Percentiles rank a stretch among this genome's conserved stretches.
These are phyloP conservation scores for Stromatinia cepivora DNA, from an alignment of 2,329 filamentous ascomycete species.

Conservation along the genomic window DNA sequence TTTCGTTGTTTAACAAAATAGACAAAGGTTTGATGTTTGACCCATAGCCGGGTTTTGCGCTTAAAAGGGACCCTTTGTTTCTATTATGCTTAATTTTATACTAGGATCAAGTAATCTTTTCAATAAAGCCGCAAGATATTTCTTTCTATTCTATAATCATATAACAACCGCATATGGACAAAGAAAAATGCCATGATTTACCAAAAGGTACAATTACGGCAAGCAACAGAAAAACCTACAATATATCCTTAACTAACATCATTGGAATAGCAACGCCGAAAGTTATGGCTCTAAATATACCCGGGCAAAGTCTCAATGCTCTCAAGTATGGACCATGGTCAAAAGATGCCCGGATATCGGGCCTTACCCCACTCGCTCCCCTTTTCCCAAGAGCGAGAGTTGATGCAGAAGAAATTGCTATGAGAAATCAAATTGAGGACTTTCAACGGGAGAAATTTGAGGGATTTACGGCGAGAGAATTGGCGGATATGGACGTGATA, in stretches of 20 bases:
- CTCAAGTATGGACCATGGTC: constrained; percentile 13
- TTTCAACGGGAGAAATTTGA: constrained; percentile 22
- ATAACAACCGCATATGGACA: background rate
- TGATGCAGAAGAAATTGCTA: background rate
- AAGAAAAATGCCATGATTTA: background rate
- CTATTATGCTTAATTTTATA: background rate
- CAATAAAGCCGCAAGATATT: background rate
- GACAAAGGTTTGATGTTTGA: background rate
- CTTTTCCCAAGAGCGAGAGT: background rate
- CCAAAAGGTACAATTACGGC: background rate
- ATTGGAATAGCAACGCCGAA: too few species aligned
- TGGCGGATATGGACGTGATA: constrained; percentile 30
- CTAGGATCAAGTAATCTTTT: background rate
- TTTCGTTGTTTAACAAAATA: background rate
- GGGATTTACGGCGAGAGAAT: constrained; percentile 27
- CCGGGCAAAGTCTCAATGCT: background rate
- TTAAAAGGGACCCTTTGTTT: background rate
- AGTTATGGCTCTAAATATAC: background rate
- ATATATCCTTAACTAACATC: background rate
- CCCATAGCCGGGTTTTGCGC: background rate
- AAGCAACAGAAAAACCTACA: background rate
- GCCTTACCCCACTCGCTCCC: constrained; percentile 9
- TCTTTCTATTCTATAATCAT: background rate
- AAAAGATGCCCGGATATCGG: background rate
- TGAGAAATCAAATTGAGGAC: background rate